These are phyloP conservation scores for Phellopilus nigrolimitatus DNA, from an alignment of 1,284 basidiomycete species.

Conservation along the genomic window DNA sequence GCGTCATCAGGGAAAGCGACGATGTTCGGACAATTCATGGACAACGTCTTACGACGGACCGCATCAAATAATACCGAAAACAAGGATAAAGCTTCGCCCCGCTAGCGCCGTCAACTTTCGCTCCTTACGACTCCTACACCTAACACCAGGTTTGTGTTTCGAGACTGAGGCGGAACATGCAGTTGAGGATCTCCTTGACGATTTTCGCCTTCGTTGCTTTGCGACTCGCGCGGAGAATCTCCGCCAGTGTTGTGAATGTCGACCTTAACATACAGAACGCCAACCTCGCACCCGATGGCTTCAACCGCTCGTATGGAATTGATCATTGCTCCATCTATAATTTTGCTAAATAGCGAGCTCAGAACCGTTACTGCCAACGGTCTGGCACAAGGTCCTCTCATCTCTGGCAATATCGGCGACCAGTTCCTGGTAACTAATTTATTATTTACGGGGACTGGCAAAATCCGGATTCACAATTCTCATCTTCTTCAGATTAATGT, in stretches of 20 bases:
- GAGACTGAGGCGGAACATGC: background rate
- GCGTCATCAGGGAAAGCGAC: too few relatives aligned
- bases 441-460: too few relatives aligned
- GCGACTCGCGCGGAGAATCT: background rate
- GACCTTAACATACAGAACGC: constrained; percentile 16
- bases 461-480: too few relatives aligned
- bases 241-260: constrained; percentile 4
- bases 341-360: background rate
- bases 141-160: background rate
- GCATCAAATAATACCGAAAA: too few relatives aligned
- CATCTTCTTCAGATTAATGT: constrained; percentile 22
- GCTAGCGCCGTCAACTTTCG: too few relatives aligned
- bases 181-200: background rate
- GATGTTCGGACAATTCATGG: too few relatives aligned
- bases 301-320: constrained; percentile 16
- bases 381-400: constrained; percentile 27
- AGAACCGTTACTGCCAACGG: constrained; percentile 27
- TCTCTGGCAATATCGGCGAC: constrained; percentile 31
- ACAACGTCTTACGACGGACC: too few relatives aligned
- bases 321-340: background rate
- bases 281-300: constrained; percentile 14
- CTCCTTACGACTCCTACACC: too few relatives aligned
- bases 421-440: constrained; percentile 22
- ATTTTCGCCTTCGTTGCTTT: constrained; percentile 3
- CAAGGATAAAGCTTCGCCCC: too few relatives aligned